Base-by-base conservation (phyloP, 2,329 filamentous ascomycete species). In the Trichoderma harzianum region DNA sequence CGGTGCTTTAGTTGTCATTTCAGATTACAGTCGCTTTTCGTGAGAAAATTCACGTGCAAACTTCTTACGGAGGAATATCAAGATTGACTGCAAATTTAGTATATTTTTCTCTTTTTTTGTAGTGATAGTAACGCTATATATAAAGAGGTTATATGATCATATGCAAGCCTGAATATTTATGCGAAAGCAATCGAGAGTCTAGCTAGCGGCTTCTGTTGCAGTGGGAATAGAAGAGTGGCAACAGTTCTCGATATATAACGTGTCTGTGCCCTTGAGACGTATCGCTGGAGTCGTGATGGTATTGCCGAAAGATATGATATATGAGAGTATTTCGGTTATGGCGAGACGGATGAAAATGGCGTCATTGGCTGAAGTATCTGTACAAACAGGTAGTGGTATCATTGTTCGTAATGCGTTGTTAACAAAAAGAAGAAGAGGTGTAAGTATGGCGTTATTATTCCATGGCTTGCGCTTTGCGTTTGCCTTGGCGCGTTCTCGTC, bases 401-500 rank as follows among this genome's bases (percentile, higher is more conserved):
- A 53, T 24, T 24, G 47, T 53, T 53, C 47, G 47, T 53, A 53
- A 24, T 53, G n/a, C n/a, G n/a, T 53, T 53, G 47, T 24, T 24
- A 14, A 53, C 11, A 47, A 60, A 68, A 61, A 32, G 24, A 69
- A 39, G 14, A 60, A 36, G n/a, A 21, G 47, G n/a, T 24, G 10
- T 10, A 2, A 47, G 11, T 14, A 32, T n/a, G 58, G 26, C 60
- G 28, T 14, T 14, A 21, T 79, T 74, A 82, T 36, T 76, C 73
- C 24, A 78, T 69, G 1, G 73, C 72, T 24, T 79, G 77, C 7
- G 79, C 80, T 69, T 83, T 82, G 39, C 80, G 79, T 73, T 83
- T 83, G 66, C 87, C 88, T 71, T 87, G 85, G 63, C 84, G 85
- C 36, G 84, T 87, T 3, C 81, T 82, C 4, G 87, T 90, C 85